phyloP scores from a whole-genome alignment of 257 asterid species.

The Jasminum sambac region DNA sequence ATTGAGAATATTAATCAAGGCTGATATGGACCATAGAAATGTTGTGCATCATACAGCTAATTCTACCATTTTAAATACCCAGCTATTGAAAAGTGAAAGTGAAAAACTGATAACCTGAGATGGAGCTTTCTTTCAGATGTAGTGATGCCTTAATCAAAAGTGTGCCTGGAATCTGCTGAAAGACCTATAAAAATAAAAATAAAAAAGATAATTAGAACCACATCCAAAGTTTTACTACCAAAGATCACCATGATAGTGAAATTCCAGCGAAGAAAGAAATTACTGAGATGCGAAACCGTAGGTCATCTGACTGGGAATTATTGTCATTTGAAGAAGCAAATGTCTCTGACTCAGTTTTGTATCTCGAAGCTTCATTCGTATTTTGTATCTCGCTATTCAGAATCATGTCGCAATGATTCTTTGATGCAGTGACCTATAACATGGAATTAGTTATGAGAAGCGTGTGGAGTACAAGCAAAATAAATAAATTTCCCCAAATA shows the following conservation, averaged over 20 bases:
- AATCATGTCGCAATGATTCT: slow-evolving; percentile 48
- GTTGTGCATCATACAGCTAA: background rate
- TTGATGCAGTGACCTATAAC: slow-evolving; percentile 44
- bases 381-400: slow-evolving; percentile 37
- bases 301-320: slow-evolving; percentile 30
- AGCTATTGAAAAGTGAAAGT: background rate
- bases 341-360: slow-evolving; percentile 24
- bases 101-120: slow-evolving; percentile 43
- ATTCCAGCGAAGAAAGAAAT: slow-evolving; percentile 9
- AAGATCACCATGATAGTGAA: background rate
- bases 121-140: slow-evolving; percentile 52
- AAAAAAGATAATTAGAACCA: slow-evolving; percentile 6
- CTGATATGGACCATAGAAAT: background rate
- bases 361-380: slow-evolving; percentile 20
- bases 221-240: background rate
- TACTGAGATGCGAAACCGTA: slow-evolving; percentile 69
- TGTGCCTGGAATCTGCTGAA: slow-evolving; percentile 88
- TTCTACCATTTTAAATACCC: background rate
- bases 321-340: slow-evolving; percentile 26
- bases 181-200: slow-evolving; percentile 50
- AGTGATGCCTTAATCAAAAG: slow-evolving; percentile 67
- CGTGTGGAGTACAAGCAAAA: slow-evolving; percentile 6
- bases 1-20: background rate
- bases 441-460: slow-evolving; percentile 18
- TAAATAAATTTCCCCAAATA: slow-evolving; percentile 7